phyloP scores from a whole-genome alignment of 768 basidiomycete species.

The Boletellus sp. region DNA sequence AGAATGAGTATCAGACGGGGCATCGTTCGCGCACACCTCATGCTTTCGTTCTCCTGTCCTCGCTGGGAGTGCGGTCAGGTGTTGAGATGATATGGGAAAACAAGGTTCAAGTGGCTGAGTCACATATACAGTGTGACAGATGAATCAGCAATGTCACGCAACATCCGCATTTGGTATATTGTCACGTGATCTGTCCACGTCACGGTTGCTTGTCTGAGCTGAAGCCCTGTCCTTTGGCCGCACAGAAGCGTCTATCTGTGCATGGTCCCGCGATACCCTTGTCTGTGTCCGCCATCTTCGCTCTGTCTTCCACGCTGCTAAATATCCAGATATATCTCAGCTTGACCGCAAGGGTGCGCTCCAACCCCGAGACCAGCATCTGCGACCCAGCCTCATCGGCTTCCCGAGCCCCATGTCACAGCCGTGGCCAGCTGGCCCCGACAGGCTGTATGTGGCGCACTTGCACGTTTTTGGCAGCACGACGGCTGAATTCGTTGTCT shows the following conservation, averaged over 20 bases:
- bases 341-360: conserved; percentile 4
- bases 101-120: conserved; percentile 31
- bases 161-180: accelerated
- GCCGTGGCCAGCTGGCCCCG: conserved; percentile 16
- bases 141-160: conserved; percentile 21
- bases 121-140: conserved; percentile 35
- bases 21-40: conserved; percentile 24
- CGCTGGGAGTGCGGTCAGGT: conserved; percentile 1
- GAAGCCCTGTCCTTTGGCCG: conserved; percentile 5
- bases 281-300: background rate
- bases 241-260: conserved; percentile 5
- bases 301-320: background rate
- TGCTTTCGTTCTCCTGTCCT: conserved; percentile 25
- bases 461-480: background rate
- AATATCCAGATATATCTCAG: background rate
- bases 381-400: conserved; percentile 5
- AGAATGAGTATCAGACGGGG: background rate
- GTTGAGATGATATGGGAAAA: conserved; percentile 23
- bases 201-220: conserved; percentile 18
- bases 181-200: conserved; percentile 22
- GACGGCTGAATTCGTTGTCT: background rate
- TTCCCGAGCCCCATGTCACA: conserved; percentile 23
- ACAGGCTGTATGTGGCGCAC: conserved; percentile 18
- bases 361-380: background rate
- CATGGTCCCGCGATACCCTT: conserved; percentile 7